Evolutionary conservation across 169 alveolate genomes (phyloP), one percentile per base, ranked within the genome.

Genomic region (Amoebophrya sp.): DNA sequence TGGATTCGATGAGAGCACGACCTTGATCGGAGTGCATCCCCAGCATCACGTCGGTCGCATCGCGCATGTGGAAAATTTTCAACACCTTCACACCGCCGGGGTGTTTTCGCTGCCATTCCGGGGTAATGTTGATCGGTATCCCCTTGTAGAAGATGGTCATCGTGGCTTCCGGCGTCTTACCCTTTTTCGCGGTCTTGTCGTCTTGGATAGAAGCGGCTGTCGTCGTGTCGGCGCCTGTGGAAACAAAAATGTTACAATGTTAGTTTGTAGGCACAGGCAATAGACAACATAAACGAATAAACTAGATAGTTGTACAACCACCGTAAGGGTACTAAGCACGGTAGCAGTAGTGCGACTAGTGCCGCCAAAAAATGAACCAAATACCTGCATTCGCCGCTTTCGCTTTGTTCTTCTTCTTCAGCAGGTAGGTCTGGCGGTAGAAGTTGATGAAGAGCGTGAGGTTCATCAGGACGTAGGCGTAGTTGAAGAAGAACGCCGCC

Each of bases 21-120:
- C 45, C 90, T n/a, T 88, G 70, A 7, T 88, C 90, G 26, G 78
- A n/a, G 41, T 88, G 90, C 90, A 88, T 88, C 0, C 45, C 90
- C 69, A 88, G 45, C 26, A 88, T 40, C 29, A 40, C 90, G 38
- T 88, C 90, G 18, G 90, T 88, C 26, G 90, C 90, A 31, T 88
- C 90, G 2, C 58, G 45, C 15, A n/a, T n/a, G 70, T 88, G 45
- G 40, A 88, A 88, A 20, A 58, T 58, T 10, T 70, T 38, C 42
- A 88, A 41, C 0, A 88, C 90, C 58, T 88, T 88, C 45, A 58
- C 45, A 0, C 90, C 90, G 50, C 90, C 90, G 0, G 90, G 90
- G 50, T 88, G 90, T n/a, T 88, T 31, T 0, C 29, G 40, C 70
- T 41, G 50, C 90, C 90, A 88, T 16, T 40, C 41, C 23, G 0